These are phyloP conservation scores for Podaxis pistillaris DNA, from an alignment of 768 basidiomycete species.

Conservation along the genomic window DNA sequence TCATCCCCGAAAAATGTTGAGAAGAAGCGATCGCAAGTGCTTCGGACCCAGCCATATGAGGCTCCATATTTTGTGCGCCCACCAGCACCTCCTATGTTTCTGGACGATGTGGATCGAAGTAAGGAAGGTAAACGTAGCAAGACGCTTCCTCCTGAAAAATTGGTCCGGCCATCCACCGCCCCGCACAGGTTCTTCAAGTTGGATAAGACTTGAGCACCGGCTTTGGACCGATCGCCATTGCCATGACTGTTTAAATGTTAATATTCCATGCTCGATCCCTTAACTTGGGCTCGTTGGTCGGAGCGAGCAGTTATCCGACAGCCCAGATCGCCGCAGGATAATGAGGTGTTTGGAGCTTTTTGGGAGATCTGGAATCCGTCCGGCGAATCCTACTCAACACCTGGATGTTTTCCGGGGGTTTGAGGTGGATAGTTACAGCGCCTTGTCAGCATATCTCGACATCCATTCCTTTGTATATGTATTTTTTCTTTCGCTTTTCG, in stretches of 20 bases:
- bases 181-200: not conserved
- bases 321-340: no score
- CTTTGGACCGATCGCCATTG: not conserved
- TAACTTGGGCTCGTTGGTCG: no score
- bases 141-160: slow-evolving; percentile 6
- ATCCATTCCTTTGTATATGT: not conserved
- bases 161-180: not conserved
- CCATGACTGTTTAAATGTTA: not conserved
- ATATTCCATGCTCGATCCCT: no score
- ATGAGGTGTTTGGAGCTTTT: no score
- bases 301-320: no score
- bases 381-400: not conserved
- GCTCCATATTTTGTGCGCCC: slow-evolving; percentile 62
- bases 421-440: not conserved
- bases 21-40: slow-evolving; percentile 35
- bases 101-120: not conserved
- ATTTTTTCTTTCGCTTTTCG: not conserved
- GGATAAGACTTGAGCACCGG: not conserved
- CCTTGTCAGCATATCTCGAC: not conserved
- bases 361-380: no score
- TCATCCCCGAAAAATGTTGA: slow-evolving; percentile 21
- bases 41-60: slow-evolving; percentile 58
- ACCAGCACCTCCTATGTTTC: slow-evolving; percentile 30
- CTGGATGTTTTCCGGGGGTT: not conserved
- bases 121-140: slow-evolving; percentile 4